Conservation (phyloP, 306 rosid species). For the Acacia acuminata region DNA sequence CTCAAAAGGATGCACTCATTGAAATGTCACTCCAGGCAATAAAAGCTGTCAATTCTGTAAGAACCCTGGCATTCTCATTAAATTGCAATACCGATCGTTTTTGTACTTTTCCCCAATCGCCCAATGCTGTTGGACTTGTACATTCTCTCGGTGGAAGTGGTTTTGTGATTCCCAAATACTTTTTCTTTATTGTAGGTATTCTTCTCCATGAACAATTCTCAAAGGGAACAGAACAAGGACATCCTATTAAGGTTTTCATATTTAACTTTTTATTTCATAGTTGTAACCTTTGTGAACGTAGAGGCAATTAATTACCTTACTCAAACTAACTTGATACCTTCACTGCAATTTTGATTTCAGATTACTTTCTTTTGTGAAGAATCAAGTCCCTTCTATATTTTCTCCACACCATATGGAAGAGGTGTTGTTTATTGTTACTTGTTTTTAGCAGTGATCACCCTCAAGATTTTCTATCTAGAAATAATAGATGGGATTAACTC, state of each 20-base stretch:
- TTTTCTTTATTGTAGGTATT: constrained; percentile 58
- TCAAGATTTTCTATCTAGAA: constrained; percentile 8
- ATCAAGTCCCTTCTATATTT: constrained; percentile 44
- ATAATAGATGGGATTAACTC: constrained; percentile 32
- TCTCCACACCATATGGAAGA: constrained; percentile 60
- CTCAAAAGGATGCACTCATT: constrained; percentile 54
- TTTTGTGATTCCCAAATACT: not conserved
- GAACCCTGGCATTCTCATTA: constrained; percentile 25
- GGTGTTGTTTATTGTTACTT: constrained; percentile 51
- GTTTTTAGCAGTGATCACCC: constrained; percentile 21
- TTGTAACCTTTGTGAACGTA: constrained; percentile 5
- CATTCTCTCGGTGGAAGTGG: not conserved
- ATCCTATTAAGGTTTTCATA: constrained; percentile 54
- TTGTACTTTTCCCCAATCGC: not conserved
- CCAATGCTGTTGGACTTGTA: not conserved
- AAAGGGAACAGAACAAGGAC: constrained; percentile 54
- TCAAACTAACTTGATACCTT: constrained; percentile 40
- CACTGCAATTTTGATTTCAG: constrained; percentile 50
- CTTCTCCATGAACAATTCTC: constrained; percentile 49
- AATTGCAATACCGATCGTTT: not conserved
- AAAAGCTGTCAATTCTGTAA: constrained; percentile 64
- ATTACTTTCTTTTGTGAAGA: constrained; percentile 61
- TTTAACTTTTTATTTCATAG: not conserved
- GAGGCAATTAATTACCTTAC: not conserved
- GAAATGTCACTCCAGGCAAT: constrained; percentile 49